phyloP scores from a whole-genome alignment of 371 early-diverging fungal species.

The Polyrhizophydium stewartii region DNA sequence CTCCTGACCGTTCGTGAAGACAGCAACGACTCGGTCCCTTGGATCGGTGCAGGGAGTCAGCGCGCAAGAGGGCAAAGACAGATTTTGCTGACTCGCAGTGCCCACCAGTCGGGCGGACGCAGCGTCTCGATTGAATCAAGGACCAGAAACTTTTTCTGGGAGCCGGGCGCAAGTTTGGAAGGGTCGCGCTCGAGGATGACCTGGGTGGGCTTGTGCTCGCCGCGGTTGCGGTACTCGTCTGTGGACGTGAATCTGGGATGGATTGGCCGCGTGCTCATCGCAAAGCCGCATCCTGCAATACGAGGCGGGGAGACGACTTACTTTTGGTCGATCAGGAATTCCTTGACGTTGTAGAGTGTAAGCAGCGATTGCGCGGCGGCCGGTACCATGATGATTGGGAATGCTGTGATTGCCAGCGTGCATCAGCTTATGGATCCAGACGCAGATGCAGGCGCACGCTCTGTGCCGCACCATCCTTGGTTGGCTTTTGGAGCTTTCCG shows the following conservation, averaged over 20 bases:
- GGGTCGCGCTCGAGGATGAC: constrained; percentile 50
- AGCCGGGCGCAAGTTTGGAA: constrained; percentile 21
- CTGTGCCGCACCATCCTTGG: too few species aligned
- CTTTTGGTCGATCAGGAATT: constrained; percentile 69
- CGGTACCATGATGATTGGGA: constrained; percentile 87
- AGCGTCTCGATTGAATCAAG: not conserved
- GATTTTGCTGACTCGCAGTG: too few species aligned
- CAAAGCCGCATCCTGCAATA: not conserved
- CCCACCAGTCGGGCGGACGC: not conserved
- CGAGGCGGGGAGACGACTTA: constrained; percentile 21
- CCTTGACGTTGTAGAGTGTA: constrained; percentile 77
- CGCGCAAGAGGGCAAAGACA: too few species aligned
- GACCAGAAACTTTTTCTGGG: constrained; percentile 17
- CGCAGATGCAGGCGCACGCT: too few species aligned
- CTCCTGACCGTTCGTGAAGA: constrained; percentile 78
- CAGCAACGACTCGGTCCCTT: constrained; percentile 82
- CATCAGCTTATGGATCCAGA: too few species aligned
- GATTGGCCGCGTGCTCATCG: not conserved
- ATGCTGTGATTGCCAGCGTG: constrained; percentile 12
- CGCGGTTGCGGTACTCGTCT: constrained; percentile 55
- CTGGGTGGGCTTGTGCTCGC: constrained; percentile 58
- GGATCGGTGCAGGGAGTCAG: too few species aligned
- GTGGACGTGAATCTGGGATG: constrained; percentile 54
- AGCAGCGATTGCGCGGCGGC: constrained; percentile 75
- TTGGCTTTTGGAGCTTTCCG: too few species aligned